Percentiles rank a stretch among this genome's conserved stretches.
These are phyloP conservation scores for Aquilaria malaccensis DNA, from an alignment of 345 rosid species.

Conservation along the genomic window DNA sequence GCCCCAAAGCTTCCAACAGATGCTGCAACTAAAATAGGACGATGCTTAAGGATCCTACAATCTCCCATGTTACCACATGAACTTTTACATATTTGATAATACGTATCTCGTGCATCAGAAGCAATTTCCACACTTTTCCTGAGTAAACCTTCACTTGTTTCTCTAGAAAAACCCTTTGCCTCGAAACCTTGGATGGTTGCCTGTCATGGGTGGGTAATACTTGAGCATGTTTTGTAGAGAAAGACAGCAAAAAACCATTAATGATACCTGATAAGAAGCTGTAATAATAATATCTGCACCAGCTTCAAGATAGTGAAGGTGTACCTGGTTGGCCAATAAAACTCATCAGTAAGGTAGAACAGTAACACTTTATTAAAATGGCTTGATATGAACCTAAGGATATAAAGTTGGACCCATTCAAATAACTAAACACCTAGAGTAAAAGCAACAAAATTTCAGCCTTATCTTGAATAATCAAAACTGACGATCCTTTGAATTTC, in stretches of 20 bases:
- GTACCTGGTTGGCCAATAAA: conserved; percentile 48
- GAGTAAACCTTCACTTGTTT: conserved; percentile 60
- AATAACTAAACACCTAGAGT: too few species aligned
- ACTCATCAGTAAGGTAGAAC: too few species aligned
- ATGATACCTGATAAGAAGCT: conserved; percentile 82
- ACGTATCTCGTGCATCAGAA: conserved; percentile 71
- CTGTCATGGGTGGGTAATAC: conserved; percentile 20
- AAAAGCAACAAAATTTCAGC: too few species aligned
- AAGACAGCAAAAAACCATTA: background rate
- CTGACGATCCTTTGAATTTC: too few species aligned
- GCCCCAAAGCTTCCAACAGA: conserved; percentile 96
- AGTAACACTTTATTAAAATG: too few species aligned
- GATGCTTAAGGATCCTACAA: conserved; percentile 40
- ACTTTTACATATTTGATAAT: conserved; percentile 50
- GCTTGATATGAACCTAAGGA: too few species aligned
- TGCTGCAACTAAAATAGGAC: conserved; percentile 78
- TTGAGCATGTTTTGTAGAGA: background rate
- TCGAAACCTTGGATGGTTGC: conserved; percentile 86
- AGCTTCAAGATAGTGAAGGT: conserved; percentile 80
- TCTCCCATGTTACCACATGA: conserved; percentile 29
- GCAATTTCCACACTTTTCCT: conserved; percentile 72
- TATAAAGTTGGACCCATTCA: too few species aligned
- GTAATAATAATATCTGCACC: conserved; percentile 88
- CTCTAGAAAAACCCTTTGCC: conserved; percentile 62
- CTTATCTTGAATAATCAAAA: too few species aligned